Evolutionary conservation across 768 basidiomycete genomes (phyloP).

Genomic region (Trichaptum fuscoviolaceum): DNA sequence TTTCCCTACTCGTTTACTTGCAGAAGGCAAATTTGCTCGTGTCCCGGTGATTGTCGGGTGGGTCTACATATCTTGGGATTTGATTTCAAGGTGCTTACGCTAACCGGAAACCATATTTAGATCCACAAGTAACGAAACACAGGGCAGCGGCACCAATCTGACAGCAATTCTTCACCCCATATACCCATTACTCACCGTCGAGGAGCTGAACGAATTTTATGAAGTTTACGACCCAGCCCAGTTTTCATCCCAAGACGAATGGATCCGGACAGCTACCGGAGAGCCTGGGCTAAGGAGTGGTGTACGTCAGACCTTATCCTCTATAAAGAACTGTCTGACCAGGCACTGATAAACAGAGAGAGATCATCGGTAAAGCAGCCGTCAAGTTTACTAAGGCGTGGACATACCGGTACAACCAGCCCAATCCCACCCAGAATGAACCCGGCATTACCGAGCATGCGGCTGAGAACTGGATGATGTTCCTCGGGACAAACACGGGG

Average conservation of each 20-base stretch:
- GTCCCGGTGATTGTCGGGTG: slow-evolving; percentile 59
- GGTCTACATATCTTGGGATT: slow-evolving; percentile 15
- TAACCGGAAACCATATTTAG: slow-evolving; percentile 22
- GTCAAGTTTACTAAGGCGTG: slow-evolving; percentile 33
- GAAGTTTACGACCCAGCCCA: slow-evolving; percentile 37
- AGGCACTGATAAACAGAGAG: slow-evolving; percentile 25
- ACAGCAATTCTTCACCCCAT: slow-evolving; percentile 31
- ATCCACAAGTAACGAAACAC: slow-evolving; percentile 56
- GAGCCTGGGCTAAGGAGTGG: slow-evolving; percentile 48
- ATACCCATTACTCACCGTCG: slow-evolving; percentile 40
- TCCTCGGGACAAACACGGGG: slow-evolving; percentile 57
- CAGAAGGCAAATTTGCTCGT: slow-evolving; percentile 38
- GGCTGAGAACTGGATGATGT: slow-evolving; percentile 69
- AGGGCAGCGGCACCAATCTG: slow-evolving; percentile 37
- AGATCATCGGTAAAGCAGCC: slow-evolving; percentile 41
- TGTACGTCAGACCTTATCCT: slow-evolving; percentile 30
- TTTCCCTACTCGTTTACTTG: slow-evolving; percentile 43
- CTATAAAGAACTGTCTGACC: background rate
- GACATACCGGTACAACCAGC: slow-evolving; percentile 58
- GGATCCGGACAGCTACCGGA: slow-evolving; percentile 42
- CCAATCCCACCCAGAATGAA: slow-evolving; percentile 35
- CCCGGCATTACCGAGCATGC: slow-evolving; percentile 37
- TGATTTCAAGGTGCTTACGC: slow-evolving; percentile 5
- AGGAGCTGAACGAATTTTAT: slow-evolving; percentile 34
- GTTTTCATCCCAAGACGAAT: slow-evolving; percentile 38